phyloP scores from a whole-genome alignment of 2,329 filamentous ascomycete genomes.

The Lecanoromycetidae sp. region DNA sequence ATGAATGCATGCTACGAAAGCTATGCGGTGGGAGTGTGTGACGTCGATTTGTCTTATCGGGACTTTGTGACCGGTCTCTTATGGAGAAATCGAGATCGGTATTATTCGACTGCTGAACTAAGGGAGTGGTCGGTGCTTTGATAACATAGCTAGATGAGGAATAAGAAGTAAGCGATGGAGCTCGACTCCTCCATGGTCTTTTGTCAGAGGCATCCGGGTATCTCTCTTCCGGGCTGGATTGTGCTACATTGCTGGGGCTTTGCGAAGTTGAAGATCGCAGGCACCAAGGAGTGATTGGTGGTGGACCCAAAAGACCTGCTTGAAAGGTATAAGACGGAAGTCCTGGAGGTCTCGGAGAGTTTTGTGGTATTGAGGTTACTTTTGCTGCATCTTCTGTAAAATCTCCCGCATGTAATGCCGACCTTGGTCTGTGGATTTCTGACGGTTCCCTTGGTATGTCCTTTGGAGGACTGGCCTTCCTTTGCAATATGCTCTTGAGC shows the following conservation, averaged over 20 bases:
- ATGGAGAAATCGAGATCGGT: constrained; percentile 58
- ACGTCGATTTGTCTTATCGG: constrained; percentile 45
- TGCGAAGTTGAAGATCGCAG: constrained; percentile 21
- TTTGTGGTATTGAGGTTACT: constrained; percentile 17
- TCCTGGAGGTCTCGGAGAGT: constrained; percentile 22
- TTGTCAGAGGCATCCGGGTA: background rate
- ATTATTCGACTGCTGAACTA: constrained; percentile 80
- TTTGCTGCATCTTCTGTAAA: constrained; percentile 38
- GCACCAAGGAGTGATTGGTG: constrained; percentile 48
- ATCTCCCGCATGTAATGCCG: constrained; percentile 53
- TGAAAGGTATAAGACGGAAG: constrained; percentile 18
- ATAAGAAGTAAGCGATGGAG: constrained; percentile 56
- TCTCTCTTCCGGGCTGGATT: background rate
- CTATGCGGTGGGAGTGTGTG: constrained; percentile 59
- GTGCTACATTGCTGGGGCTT: background rate
- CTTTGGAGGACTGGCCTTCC: background rate
- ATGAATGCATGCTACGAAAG: constrained; percentile 39
- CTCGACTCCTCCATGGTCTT: constrained; percentile 28
- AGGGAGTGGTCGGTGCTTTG: constrained; percentile 78
- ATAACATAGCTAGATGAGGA: constrained; percentile 71
- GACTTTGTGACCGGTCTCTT: constrained; percentile 37
- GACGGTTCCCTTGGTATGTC: constrained; percentile 20
- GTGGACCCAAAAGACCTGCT: constrained; percentile 29
- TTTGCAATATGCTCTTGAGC: constrained; percentile 19
- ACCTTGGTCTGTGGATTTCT: constrained; percentile 70